Base-by-base conservation (phyloP, 768 basidiomycete species). In the Lepiota brunneoincarnata region DNA sequence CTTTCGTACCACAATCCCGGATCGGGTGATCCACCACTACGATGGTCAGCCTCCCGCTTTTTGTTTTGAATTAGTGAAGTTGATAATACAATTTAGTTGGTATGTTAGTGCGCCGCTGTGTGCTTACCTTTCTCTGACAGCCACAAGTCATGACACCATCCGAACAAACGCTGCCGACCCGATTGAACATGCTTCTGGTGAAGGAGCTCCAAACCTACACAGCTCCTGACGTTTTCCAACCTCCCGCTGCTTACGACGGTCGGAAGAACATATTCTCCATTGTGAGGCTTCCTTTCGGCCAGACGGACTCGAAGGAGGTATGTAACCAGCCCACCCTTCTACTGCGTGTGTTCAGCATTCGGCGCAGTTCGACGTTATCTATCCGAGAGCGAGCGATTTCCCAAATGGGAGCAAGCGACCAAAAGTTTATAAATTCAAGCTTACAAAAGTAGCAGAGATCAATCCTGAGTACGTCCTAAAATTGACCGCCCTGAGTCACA, bases 181-280 rank as follows among this genome's bases (percentile, higher is more conserved):
- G 64, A 3, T 28, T 89, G 5, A 91, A 90, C 57, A 73, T 91
- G 74, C 78, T 82, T 10, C 65, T 92, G 0, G 83, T 93, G 49
- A 73, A 77, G 4, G 70, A 69, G 4, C 67, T 93, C 4, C 89
- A 91, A 62, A 72, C 68, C 2, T 64, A 72, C 0, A 72, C 78
- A 1, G 81, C 82, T 0, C 81, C 81, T 0, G 66, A 76, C 7
- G 66, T 88, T 12, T 93, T 93, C 63, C 82, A 77, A 1, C 83
- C 82, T 2, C 80, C 75, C 3, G 84, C 76, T 10, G 86, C 80
- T 1, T 92, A 91, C 54, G 91, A 93, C 56, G 90, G 90, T 0
- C 75, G 86, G 18, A 92, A 91, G 67, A 92, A 92, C 54, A 66
- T 76, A 20, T 93, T 86, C 60, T 72, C 85, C 4, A 71, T 81